Conservation (phyloP, 1,284 basidiomycete genomes). For the Cryptococcus amylolentus region DNA sequence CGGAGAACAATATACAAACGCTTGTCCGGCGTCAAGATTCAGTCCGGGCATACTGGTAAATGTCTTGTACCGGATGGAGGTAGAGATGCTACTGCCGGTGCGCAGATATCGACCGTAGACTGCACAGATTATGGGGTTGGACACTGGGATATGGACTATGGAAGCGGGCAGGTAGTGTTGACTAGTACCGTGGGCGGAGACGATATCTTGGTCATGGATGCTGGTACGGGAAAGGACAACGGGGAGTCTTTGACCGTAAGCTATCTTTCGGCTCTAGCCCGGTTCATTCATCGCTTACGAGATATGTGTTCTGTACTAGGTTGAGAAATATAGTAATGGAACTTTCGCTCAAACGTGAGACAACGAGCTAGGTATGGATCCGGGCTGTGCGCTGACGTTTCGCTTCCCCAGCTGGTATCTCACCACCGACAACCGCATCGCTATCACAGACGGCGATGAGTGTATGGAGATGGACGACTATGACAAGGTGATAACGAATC, state of each 20-base stretch:
- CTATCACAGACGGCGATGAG: slow-evolving; percentile 30
- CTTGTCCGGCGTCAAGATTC: not conserved
- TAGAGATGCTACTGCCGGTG: not conserved
- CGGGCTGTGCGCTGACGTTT: not conserved
- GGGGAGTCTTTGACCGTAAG: slow-evolving; percentile 25
- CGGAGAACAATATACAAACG: not conserved
- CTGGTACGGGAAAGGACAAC: slow-evolving; percentile 27
- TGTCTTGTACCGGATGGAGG: not conserved
- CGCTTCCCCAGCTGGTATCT: slow-evolving; percentile 15
- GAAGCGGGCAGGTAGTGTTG: slow-evolving; percentile 14
- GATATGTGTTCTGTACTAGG: not conserved
- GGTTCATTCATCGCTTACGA: too few relatives aligned
- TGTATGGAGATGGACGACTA: slow-evolving; percentile 31
- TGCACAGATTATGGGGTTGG: too few relatives aligned
- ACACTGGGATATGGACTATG: slow-evolving; percentile 25
- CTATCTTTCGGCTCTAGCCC: not conserved
- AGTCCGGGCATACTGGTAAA: not conserved
- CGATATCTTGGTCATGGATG: slow-evolving; percentile 26
- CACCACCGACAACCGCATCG: slow-evolving; percentile 31
- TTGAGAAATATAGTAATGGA: slow-evolving; percentile 12
- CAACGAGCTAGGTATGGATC: not conserved
- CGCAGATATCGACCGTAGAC: not conserved
- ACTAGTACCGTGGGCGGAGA: slow-evolving; percentile 6
- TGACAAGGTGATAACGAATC: slow-evolving; percentile 24
- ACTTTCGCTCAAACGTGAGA: slow-evolving; percentile 11